A percentile compares a stretch with the other conserved stretches of the same genome.
phyloP scores from a whole-genome alignment of 306 rosid species.

The Delonix regia region DNA sequence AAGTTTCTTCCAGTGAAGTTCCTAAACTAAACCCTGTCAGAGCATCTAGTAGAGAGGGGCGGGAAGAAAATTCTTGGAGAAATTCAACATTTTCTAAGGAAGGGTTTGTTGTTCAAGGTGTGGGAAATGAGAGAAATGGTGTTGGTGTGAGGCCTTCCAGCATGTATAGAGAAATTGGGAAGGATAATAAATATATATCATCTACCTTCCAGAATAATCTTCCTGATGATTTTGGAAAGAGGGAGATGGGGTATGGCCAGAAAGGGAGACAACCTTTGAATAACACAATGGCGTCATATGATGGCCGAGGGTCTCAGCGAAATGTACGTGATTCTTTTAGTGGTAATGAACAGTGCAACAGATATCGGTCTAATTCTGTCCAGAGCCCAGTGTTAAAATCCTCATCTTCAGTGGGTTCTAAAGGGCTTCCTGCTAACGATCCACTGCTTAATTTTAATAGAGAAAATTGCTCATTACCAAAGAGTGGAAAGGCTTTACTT shows the following conservation, averaged over 20 bases:
- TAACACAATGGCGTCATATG: conserved; percentile 48
- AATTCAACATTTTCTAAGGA: conserved; percentile 56
- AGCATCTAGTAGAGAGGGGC: conserved; percentile 60
- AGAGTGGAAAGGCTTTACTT: conserved; percentile 66
- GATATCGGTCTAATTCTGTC: conserved; percentile 57
- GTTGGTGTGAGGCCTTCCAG: conserved; percentile 49
- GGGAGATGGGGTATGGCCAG: conserved; percentile 63
- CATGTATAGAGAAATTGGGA: conserved; percentile 52
- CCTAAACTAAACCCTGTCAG: conserved; percentile 63
- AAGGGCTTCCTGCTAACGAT: conserved; percentile 69
- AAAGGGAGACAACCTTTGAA: conserved; percentile 74
- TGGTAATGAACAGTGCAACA: conserved; percentile 57
- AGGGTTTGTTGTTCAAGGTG: conserved; percentile 49
- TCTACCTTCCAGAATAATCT: conserved; percentile 54
- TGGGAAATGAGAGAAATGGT: conserved; percentile 57
- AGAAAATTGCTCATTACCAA: conserved; percentile 64
- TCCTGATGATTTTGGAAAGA: conserved; percentile 61
- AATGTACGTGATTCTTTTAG: conserved; percentile 49
- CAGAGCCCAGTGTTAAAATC: conserved; percentile 55
- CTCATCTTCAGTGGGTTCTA: conserved; percentile 63
- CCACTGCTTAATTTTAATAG: conserved; percentile 85
- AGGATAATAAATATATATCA: conserved; percentile 55
- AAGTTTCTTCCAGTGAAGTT: conserved; percentile 68
- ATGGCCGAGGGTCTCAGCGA: conserved; percentile 56
- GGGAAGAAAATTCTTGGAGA: conserved; percentile 75